Evolutionary conservation across 2,329 filamentous ascomycete species (phyloP).

Genomic region (Exophiala mesophila): DNA sequence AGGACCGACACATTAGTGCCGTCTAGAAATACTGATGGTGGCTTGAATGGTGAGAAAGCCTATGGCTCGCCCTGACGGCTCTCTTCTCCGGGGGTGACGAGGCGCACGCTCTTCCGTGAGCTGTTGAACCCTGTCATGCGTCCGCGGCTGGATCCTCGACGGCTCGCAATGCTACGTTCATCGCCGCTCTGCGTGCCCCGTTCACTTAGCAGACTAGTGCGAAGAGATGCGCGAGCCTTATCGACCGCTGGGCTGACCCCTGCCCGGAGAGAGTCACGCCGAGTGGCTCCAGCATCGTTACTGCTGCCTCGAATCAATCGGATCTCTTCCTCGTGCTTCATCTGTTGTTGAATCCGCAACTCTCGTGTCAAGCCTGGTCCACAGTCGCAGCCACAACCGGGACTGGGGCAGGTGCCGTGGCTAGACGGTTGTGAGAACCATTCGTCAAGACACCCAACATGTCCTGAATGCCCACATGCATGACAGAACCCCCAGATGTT

Average conservation of each 20-base stretch:
- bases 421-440: constrained; percentile 50
- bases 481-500: constrained; percentile 54
- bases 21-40: no score
- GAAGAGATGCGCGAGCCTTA: constrained; percentile 41
- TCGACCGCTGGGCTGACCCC: constrained; percentile 44
- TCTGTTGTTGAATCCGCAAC: constrained; percentile 34
- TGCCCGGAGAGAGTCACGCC: constrained; percentile 41
- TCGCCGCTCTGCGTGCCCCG: constrained; percentile 23
- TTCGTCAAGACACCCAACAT: constrained; percentile 52
- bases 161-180: constrained; percentile 19
- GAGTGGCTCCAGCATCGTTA: constrained; percentile 34
- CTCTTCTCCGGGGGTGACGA: constrained; percentile 42
- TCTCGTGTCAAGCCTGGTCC: constrained; percentile 46
- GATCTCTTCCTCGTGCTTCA: constrained; percentile 28
- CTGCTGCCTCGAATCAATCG: constrained; percentile 29
- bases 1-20: no score
- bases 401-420: constrained; percentile 54
- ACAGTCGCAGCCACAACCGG: constrained; percentile 58
- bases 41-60: no score
- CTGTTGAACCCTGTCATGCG: constrained; percentile 30
- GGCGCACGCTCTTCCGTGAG: constrained; percentile 41
- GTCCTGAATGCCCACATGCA: constrained; percentile 57
- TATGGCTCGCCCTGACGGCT: background rate
- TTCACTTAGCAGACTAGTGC: constrained; percentile 30
- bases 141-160: constrained; percentile 23